Conservation (phyloP, 148 eudicot genomes). For the Nyssa sinensis region DNA sequence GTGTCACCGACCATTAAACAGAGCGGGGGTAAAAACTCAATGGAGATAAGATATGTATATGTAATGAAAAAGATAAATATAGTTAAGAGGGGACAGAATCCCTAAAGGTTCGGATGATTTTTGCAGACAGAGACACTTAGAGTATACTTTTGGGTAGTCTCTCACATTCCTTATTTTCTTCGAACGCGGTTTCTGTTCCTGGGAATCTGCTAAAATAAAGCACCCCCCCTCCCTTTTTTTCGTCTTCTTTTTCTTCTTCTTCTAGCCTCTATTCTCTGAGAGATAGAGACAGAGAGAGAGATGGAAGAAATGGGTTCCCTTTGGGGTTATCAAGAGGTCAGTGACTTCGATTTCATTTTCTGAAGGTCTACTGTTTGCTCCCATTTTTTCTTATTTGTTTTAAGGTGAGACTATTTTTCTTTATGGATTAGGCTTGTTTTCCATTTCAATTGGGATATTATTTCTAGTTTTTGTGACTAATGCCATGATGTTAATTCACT, state of each 20-base stretch:
- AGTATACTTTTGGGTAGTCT: neutral
- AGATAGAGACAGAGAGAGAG: neutral
- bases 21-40: too few relatives aligned
- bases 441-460: neutral
- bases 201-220: neutral
- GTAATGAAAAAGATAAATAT: too few relatives aligned
- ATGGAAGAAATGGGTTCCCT: slow-evolving; percentile 15
- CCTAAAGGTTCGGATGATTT: neutral
- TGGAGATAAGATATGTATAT: too few relatives aligned
- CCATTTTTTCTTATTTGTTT: neutral
- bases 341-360: slow-evolving; percentile 1
- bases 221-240: neutral
- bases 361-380: neutral
- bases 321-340: slow-evolving; percentile 16
- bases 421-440: too few relatives aligned
- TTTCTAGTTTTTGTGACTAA: neutral
- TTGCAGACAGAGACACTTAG: neutral
- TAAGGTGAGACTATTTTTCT: too few relatives aligned
- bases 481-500: neutral
- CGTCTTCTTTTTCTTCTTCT: too few relatives aligned
- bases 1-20: too few relatives aligned
- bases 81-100: too few relatives aligned
- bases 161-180: slow-evolving; percentile 2
- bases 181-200: neutral
- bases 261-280: neutral